Evolutionary conservation across 73 alveolate genomes (phyloP).

Genomic region (Blepharisma stoltei): DNA sequence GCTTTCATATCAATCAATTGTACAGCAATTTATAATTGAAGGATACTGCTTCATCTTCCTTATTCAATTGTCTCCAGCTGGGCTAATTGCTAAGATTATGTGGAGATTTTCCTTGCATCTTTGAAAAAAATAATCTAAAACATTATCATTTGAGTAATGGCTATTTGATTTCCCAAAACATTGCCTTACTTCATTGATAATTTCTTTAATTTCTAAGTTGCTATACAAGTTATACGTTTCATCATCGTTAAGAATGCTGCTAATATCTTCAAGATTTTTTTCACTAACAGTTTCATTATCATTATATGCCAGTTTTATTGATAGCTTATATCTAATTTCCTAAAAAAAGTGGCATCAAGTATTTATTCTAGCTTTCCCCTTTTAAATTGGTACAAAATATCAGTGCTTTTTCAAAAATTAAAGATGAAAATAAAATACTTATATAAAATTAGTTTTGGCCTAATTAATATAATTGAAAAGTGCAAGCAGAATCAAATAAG

Average conservation of each 20-base stretch:
- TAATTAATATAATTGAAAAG: no score
- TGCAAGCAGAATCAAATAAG: no score
- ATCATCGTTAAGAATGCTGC: constrained; percentile 82
- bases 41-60: constrained; percentile 74
- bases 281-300: constrained; percentile 86
- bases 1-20: constrained; percentile 84
- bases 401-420: no score
- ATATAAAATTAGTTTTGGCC: no score
- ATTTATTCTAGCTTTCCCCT: no score
- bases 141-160: not conserved
- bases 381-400: no score
- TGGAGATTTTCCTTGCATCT: constrained; percentile 28
- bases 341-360: no score
- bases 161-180: constrained; percentile 72
- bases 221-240: constrained; percentile 88
- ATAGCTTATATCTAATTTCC: no score
- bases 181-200: constrained; percentile 71
- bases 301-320: no score
- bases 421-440: no score
- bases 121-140: not conserved
- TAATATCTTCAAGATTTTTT: constrained; percentile 87
- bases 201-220: constrained; percentile 78
- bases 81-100: constrained; percentile 63
- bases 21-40: constrained; percentile 82
- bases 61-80: constrained; percentile 68